Percentiles rank a stretch among this genome's conserved stretches.
Evolutionary conservation across 352 stramenopile species (phyloP).

Genomic region (Globisporangium uncinulatum): DNA sequence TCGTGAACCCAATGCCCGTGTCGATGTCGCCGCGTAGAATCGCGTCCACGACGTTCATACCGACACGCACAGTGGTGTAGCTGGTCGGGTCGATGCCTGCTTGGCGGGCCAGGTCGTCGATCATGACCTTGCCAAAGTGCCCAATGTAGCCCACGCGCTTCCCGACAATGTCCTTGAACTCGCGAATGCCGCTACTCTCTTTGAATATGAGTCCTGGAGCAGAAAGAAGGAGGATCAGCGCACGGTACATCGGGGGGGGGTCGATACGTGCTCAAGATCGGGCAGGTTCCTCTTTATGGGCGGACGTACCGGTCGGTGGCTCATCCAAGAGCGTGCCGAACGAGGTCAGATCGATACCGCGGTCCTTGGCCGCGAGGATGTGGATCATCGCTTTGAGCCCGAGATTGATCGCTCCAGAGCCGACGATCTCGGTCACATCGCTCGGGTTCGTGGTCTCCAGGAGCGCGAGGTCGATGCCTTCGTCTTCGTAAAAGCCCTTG

Average conservation of each 20-base stretch:
- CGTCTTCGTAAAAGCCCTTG: conserved; percentile 43
- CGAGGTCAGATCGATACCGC: conserved; percentile 40
- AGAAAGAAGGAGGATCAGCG: background rate
- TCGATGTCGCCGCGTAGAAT: conserved; percentile 44
- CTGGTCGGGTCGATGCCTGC: conserved; percentile 35
- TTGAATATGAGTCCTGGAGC: conserved; percentile 38
- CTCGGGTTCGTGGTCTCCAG: conserved; percentile 46
- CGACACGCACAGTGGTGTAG: conserved; percentile 39
- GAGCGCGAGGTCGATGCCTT: conserved; percentile 44
- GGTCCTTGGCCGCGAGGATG: conserved; percentile 43
- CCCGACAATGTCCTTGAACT: conserved; percentile 49
- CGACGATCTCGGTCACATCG: conserved; percentile 48
- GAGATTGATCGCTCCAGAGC: conserved; percentile 39
- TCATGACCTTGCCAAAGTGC: conserved; percentile 49
- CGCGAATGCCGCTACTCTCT: conserved; percentile 39
- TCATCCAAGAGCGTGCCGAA: conserved; percentile 42
- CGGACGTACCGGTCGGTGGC: conserved; percentile 25
- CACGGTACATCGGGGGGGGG: background rate
- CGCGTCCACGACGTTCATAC: conserved; percentile 49
- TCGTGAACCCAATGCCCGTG: conserved; percentile 47
- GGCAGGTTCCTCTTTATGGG: background rate
- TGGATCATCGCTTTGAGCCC: conserved; percentile 51
- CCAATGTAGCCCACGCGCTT: conserved; percentile 50
- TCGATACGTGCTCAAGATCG: background rate
- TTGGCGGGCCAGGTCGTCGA: conserved; percentile 46